Evolutionary conservation across 2,329 filamentous ascomycete species (phyloP).

Genomic region (Triangularia setosa): DNA sequence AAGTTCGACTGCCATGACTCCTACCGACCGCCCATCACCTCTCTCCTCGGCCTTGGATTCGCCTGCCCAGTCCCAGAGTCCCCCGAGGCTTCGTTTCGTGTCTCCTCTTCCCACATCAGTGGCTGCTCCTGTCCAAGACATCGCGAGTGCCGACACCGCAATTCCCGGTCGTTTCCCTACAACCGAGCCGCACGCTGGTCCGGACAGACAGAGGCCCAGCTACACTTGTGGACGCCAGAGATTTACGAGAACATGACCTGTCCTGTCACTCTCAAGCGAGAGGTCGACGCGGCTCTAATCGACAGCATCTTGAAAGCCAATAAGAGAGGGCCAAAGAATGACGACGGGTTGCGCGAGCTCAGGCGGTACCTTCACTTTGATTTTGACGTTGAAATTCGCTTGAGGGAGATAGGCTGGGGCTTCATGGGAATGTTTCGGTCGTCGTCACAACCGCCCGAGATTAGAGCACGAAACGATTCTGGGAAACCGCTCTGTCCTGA

Average conservation of each 20-base stretch:
- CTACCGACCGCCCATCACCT: not conserved
- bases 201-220: slow-evolving; percentile 26
- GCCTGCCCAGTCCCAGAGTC: not conserved
- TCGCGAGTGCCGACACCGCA: slow-evolving; percentile 9
- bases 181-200: slow-evolving; percentile 26
- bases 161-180: slow-evolving; percentile 10
- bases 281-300: slow-evolving; percentile 21
- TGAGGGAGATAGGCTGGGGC: slow-evolving; percentile 24
- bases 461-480: slow-evolving; percentile 22
- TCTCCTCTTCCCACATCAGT: slow-evolving; percentile 14
- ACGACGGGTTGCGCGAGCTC: slow-evolving; percentile 8
- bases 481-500: slow-evolving; percentile 23
- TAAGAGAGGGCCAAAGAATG: not conserved
- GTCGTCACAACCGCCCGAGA: slow-evolving; percentile 22
- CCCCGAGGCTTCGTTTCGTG: slow-evolving; percentile 19
- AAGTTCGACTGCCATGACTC: not conserved
- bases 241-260: slow-evolving; percentile 26
- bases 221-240: slow-evolving; percentile 29
- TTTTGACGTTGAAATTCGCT: slow-evolving; percentile 24
- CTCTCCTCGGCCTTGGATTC: not conserved
- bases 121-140: slow-evolving; percentile 16
- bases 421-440: slow-evolving; percentile 20
- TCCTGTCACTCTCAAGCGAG: slow-evolving; percentile 25
- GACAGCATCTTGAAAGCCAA: slow-evolving; percentile 15
- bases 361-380: slow-evolving; percentile 25